Evolutionary conservation across 2,329 filamentous ascomycete genomes (phyloP).

Genomic region (Aspergillus chevalieri): DNA sequence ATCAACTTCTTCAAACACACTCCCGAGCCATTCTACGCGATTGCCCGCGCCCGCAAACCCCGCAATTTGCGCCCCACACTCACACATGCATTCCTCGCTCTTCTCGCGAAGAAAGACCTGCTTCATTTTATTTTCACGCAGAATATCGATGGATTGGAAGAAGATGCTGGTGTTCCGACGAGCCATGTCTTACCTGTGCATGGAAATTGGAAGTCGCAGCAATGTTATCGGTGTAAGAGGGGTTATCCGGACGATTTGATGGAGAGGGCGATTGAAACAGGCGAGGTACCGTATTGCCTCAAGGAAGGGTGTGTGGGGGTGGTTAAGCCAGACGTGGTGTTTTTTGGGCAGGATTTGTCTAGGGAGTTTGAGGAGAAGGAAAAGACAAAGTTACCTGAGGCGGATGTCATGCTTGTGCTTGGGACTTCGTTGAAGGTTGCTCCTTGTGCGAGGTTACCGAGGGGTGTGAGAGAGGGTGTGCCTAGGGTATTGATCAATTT

Average conservation of each 20-base stretch:
- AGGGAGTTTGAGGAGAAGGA: constrained; percentile 55
- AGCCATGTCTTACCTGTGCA: constrained; percentile 77
- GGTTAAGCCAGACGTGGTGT: constrained; percentile 81
- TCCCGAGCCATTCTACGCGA: constrained; percentile 75
- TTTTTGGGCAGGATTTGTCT: constrained; percentile 69
- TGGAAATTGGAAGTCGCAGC: constrained; percentile 76
- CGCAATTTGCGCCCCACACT: constrained; percentile 77
- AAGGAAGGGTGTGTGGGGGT: constrained; percentile 58
- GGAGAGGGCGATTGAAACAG: constrained; percentile 57
- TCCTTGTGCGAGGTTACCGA: constrained; percentile 70
- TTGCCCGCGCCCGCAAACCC: constrained; percentile 79
- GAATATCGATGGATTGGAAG: constrained; percentile 85
- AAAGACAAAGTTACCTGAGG: constrained; percentile 45
- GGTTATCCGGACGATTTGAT: constrained; percentile 64
- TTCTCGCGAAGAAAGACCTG: constrained; percentile 66
- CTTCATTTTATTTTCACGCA: constrained; percentile 82
- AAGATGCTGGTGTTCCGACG: constrained; percentile 67
- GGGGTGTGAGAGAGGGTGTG: constrained; percentile 49
- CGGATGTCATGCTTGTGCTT: constrained; percentile 69
- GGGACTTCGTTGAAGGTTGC: constrained; percentile 75
- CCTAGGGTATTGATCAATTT: constrained; percentile 75
- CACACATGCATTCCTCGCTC: constrained; percentile 72
- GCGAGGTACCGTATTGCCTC: constrained; percentile 61
- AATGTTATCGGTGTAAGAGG: constrained; percentile 71
- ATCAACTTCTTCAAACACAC: constrained; percentile 73